Evolutionary conservation across 2,329 filamentous ascomycete genomes (phyloP).

Genomic region (Nigrospora oryzae): DNA sequence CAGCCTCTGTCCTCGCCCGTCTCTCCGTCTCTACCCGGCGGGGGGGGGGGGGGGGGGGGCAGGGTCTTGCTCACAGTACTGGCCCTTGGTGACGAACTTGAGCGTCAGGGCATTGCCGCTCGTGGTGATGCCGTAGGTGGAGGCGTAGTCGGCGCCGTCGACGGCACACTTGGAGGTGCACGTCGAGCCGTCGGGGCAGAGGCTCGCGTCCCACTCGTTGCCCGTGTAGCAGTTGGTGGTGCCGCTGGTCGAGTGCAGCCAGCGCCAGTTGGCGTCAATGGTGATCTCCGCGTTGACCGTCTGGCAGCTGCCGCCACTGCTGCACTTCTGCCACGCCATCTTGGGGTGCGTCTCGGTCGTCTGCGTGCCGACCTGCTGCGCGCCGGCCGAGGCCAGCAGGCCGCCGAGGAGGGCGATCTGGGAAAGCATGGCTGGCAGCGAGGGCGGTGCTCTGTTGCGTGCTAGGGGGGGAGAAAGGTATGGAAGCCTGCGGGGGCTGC

Average conservation of each 20-base stretch:
- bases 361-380: constrained; percentile 31
- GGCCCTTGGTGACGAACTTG: constrained; percentile 40
- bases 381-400: constrained; percentile 25
- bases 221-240: constrained; percentile 39
- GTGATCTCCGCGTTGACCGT: constrained; percentile 33
- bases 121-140: constrained; percentile 37
- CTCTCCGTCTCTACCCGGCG: too few relatives aligned
- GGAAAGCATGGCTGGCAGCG: constrained; percentile 8
- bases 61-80: constrained; percentile 15
- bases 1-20: too few relatives aligned
- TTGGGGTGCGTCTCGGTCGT: constrained; percentile 32
- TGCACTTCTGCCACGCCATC: constrained; percentile 36
- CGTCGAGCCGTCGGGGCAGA: constrained; percentile 25
- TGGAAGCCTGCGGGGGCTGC: too few relatives aligned
- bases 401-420: constrained; percentile 19
- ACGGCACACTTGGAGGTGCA: constrained; percentile 32
- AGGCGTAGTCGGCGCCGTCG: constrained; percentile 33
- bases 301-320: constrained; percentile 30
- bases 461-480: too few relatives aligned
- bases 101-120: constrained; percentile 34
- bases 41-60: too few relatives aligned
- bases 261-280: constrained; percentile 43
- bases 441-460: too few relatives aligned
- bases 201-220: constrained; percentile 25
- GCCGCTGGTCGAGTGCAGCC: constrained; percentile 31